Base-by-base conservation (phyloP, 2,329 filamentous ascomycete genomes). In the Rugonectria rugulosa region DNA sequence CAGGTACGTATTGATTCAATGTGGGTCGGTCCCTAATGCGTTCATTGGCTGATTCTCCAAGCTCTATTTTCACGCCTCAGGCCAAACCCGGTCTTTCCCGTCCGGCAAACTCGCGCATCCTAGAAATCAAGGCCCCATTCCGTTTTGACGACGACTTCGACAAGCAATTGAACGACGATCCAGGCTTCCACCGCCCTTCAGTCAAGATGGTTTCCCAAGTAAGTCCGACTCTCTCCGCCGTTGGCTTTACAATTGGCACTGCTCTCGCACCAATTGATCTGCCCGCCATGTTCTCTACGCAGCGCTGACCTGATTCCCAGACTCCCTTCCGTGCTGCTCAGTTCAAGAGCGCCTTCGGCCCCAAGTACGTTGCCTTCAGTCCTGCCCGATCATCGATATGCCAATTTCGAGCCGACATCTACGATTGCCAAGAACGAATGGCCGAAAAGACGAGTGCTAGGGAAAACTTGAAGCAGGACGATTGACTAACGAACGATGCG, bases 331-430 rank as follows among this genome's bases (percentile, higher is more conserved):
- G 73, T 73, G 73, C 74, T 70, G 68, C 73, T 59, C 65, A 72
- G 61, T 88, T 86, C 80, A 82, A 81, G 77, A 88, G 84, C 76
- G 77, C 80, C 64, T 87, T 85, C 72, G 86, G 84, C 71, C 86
- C 86, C 48, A 88, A 87, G 86, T 88, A 84, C 76, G 72, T 72
- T 58, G 29, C 31, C 43, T 29, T 12, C 10, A 15, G 14, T 11
- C 6, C 14, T 37, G 10, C 6, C 42, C 20, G 12, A 36, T 43
- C 19, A 14, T 15, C 19, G 15, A 53, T 49, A 12, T 14, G 6
- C 27, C 57, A 11, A 60, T 32, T 48, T 15, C 31, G 47, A 48
- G 31, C 42, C 46, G 45, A 31, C 29, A 19, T 15, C 14, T 32
- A 27, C 41, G 26, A 47, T 27, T 20, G 29, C 23, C 41, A 27